A percentile compares a stretch with the other conserved stretches of the same genome.
Evolutionary conservation across 768 basidiomycete species (phyloP).

Genomic region (Rickenella mellea): DNA sequence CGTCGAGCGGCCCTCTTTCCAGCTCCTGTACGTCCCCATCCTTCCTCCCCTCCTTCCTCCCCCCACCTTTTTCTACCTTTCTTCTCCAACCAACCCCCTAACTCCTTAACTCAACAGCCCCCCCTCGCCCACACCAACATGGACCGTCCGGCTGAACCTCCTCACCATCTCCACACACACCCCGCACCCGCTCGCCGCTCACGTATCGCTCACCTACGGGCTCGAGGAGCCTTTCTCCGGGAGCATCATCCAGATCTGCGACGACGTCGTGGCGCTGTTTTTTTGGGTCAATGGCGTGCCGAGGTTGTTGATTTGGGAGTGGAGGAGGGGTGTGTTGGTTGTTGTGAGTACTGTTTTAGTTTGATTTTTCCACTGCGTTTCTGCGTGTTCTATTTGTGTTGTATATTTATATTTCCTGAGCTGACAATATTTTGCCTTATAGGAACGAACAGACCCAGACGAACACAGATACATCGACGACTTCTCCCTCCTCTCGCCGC

Average conservation of each 20-base stretch:
- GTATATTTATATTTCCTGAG: neutral
- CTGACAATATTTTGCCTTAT: neutral
- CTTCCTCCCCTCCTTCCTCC: constrained; percentile 1
- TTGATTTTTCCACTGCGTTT: too few species aligned
- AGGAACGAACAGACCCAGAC: constrained; percentile 19
- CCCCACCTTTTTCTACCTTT: neutral
- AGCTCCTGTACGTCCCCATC: too few species aligned
- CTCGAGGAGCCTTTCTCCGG: constrained; percentile 12
- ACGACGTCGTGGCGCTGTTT: constrained; percentile 44
- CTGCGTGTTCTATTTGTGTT: too few species aligned
- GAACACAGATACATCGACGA: constrained; percentile 25
- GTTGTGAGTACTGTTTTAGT: constrained; percentile 39
- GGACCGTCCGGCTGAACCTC: constrained; percentile 25
- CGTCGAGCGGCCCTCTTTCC: constrained; percentile 14
- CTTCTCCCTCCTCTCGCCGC: constrained; percentile 37
- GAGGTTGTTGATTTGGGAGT: constrained; percentile 40
- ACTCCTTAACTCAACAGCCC: too few species aligned
- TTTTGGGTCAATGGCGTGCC: constrained; percentile 23
- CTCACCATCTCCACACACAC: constrained; percentile 33
- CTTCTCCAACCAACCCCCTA: too few species aligned
- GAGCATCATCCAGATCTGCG: constrained; percentile 38
- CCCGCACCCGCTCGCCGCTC: constrained; percentile 32
- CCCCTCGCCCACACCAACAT: constrained; percentile 12
- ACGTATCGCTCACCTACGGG: constrained; percentile 17
- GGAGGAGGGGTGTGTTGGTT: constrained; percentile 33